A percentile compares a stretch with the other conserved stretches of the same genome.
phyloP scores from a whole-genome alignment of 352 stramenopile genomes.

The Blastocystis sp. region DNA sequence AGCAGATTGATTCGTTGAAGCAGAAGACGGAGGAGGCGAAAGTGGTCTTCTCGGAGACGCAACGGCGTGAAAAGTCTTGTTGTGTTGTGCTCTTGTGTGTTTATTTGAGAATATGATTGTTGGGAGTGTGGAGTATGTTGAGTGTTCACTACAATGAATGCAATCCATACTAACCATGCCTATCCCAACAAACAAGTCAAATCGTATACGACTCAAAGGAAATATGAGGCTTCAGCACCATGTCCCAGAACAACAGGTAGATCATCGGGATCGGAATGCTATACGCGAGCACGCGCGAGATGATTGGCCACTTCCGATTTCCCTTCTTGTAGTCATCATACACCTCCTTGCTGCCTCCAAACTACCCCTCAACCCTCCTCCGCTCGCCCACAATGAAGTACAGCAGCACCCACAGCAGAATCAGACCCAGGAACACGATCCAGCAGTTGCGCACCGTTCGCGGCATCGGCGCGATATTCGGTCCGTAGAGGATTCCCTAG shows the following conservation, averaged over 20 bases:
- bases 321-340: neutral
- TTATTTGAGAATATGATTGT: neutral
- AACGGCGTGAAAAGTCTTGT: neutral
- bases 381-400: constrained; percentile 66
- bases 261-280: constrained; percentile 31
- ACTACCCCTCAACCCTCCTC: neutral
- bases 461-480: constrained; percentile 69
- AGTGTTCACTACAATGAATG: neutral
- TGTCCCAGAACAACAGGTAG: constrained; percentile 31
- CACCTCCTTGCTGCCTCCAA: constrained; percentile 5
- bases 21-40: neutral
- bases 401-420: constrained; percentile 69
- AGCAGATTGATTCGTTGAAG: neutral
- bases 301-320: neutral
- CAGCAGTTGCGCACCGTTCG: constrained; percentile 71
- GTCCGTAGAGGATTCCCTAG: constrained; percentile 48
- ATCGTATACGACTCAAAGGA: constrained; percentile 21
- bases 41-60: neutral
- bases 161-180: neutral
- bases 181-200: neutral
- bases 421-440: constrained; percentile 68
- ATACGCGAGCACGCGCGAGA: constrained; percentile 1
- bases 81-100: neutral
- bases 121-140: neutral
- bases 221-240: constrained; percentile 40